A percentile compares a stretch with the other conserved stretches of the same genome.
phyloP scores from a whole-genome alignment of 805 yeast species.

The Cyberlindnera petersonii region DNA sequence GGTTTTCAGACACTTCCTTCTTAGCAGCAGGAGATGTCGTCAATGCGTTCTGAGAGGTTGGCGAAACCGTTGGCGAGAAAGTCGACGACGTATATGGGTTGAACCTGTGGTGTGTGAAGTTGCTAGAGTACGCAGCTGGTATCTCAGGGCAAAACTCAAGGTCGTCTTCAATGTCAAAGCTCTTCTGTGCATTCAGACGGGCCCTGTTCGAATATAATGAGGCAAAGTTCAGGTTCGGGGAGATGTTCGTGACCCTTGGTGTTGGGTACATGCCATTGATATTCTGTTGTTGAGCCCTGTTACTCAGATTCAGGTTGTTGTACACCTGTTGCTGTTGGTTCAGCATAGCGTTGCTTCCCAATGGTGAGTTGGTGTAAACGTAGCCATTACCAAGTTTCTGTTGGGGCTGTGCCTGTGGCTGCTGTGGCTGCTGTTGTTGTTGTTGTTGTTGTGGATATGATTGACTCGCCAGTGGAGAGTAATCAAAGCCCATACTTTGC shows the following conservation, averaged over 20 bases:
- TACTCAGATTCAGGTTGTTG: constrained; percentile 24
- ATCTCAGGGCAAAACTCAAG: constrained; percentile 57
- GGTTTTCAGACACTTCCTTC: constrained; percentile 9
- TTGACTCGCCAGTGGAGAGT: constrained; percentile 13
- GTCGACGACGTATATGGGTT: constrained; percentile 66
- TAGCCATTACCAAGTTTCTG: constrained; percentile 15
- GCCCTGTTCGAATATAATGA: constrained; percentile 47
- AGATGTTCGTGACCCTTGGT: constrained; percentile 17
- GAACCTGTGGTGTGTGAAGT: constrained; percentile 43
- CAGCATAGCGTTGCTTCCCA: constrained; percentile 13
- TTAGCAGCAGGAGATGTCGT: constrained; percentile 25
- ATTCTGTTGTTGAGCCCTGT: constrained; percentile 12
- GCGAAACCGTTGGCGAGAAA: constrained; percentile 50
- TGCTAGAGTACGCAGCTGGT: constrained; percentile 16
- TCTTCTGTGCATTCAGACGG: constrained; percentile 53
- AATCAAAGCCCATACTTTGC: constrained; percentile 12
- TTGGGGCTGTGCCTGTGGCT: constrained; percentile 7
- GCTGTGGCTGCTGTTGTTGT: constrained; percentile 8
- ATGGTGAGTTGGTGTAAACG: constrained; percentile 17
- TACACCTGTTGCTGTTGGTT: constrained; percentile 16
- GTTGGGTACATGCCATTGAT: constrained; percentile 17
- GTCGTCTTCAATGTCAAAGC: constrained; percentile 61
- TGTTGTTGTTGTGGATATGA: constrained; percentile 6
- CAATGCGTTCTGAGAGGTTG: constrained; percentile 28
- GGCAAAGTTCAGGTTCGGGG: constrained; percentile 26